Base-by-base conservation (phyloP, 2,329 filamentous ascomycete species). In the Falciphora oryzae region DNA sequence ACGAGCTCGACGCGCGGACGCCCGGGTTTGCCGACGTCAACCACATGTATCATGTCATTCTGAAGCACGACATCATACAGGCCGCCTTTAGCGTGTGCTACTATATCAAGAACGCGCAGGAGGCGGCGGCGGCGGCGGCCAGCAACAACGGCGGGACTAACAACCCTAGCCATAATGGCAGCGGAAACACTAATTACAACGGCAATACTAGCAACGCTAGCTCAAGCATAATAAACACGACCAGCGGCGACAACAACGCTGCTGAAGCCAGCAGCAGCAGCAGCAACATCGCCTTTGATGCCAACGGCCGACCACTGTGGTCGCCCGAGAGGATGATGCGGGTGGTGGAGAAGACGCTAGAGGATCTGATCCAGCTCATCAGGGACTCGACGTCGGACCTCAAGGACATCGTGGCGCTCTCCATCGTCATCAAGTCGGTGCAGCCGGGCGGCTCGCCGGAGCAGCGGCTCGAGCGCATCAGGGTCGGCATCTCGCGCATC, bases 21-120 rank as follows among this genome's bases (percentile, higher is more conserved):
- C 75, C 79, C 2, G 78, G 80, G 60, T 85, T 81, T 63, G 73
- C 77, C 57, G 78, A 81, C 57, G 75, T 83, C 29, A 77, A 77
- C 68, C 80, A 83, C 65, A 81, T 85, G 77, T 83, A 84, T 64
- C 77, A 83, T 65, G 77, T 83, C 61, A 75, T 84, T 14, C 71
- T 85, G 50, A 83, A 81, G 68, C 78, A 80, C 66, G 83, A 85
- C 67, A 81, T 85, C 29, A 74, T 84, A 27, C 82, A 85, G 70
- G 82, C 83, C 0, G 81, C 82, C 3, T 77, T 85, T 59, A 83
- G 82, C 65, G 74, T 85, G 16, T 85, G 83, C 69, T 84, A 81
- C 67, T 85, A 83, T 65, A 83, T 85, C 70, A 77, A 75, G 64
- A 73, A 74, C 57, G 66, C 69, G 5, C 68, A 71, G 27, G 67